Conservation (phyloP, 805 yeast genomes). For the Candida endomychidarum region DNA sequence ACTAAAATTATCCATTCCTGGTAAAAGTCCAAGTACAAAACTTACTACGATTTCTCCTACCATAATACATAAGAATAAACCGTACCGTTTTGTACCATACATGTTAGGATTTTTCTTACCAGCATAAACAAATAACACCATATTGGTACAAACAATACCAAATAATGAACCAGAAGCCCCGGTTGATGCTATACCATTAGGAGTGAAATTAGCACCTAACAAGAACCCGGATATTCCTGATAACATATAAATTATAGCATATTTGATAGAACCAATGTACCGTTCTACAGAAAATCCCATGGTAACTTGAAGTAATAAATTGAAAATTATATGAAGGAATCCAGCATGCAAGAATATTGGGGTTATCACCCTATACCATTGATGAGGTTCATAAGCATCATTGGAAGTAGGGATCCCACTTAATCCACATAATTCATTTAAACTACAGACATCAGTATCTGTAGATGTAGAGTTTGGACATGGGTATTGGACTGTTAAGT, state of each 20-base stretch:
- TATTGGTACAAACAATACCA: conserved; percentile 64
- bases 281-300: conserved; percentile 62
- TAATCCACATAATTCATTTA: conserved; percentile 62
- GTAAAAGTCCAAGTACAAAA: conserved; percentile 63
- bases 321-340: conserved; percentile 63
- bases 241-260: conserved; percentile 53
- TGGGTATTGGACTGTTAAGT: conserved; percentile 50
- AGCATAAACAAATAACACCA: conserved; percentile 52
- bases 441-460: conserved; percentile 54
- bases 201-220: conserved; percentile 68
- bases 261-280: conserved; percentile 54
- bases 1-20: conserved; percentile 73
- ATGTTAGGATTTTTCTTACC: conserved; percentile 50
- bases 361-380: conserved; percentile 68
- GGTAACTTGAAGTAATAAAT: conserved; percentile 57
- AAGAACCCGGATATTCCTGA: conserved; percentile 68
- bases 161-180: conserved; percentile 75
- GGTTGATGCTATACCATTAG: conserved; percentile 62
- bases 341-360: conserved; percentile 78
- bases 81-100: conserved; percentile 47
- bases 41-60: conserved; percentile 58
- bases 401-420: conserved; percentile 41
- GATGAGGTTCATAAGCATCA: conserved; percentile 48
- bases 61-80: conserved; percentile 45
- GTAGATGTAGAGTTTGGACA: conserved; percentile 65